Conservation (phyloP, 176 grass and related monocot species). For the Musa schizocarpa region DNA sequence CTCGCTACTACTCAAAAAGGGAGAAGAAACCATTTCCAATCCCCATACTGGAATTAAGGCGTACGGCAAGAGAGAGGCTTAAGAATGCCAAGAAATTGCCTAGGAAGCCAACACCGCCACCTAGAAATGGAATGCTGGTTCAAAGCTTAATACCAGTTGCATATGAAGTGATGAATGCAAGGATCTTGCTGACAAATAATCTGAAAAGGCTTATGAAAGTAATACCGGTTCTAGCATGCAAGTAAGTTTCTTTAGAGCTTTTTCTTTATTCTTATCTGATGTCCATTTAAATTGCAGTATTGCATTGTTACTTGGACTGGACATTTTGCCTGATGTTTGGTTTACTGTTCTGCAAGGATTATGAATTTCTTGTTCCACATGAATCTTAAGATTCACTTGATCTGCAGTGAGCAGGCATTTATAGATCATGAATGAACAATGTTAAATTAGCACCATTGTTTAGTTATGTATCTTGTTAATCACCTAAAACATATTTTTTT, state of each 20-base stretch:
- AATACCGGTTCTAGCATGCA: conserved; percentile 79
- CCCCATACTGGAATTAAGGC: conserved; percentile 75
- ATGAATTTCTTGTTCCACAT: not conserved
- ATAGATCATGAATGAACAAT: not conserved
- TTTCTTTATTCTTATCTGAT: not conserved
- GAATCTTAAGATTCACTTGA: not conserved
- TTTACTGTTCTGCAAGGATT: not conserved
- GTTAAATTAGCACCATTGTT: too few relatives aligned
- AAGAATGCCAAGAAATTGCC: conserved; percentile 64
- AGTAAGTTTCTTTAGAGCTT: conserved; percentile 38
- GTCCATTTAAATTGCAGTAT: not conserved
- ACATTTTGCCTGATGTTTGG: not conserved
- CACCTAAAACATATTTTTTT: too few relatives aligned
- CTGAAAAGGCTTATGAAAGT: conserved; percentile 91
- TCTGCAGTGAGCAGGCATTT: not conserved
- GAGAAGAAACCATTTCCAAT: conserved; percentile 83
- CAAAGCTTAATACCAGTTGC: conserved; percentile 75
- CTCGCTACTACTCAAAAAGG: conserved; percentile 34
- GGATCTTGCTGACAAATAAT: conserved; percentile 77
- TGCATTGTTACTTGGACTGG: not conserved
- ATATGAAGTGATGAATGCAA: conserved; percentile 82
- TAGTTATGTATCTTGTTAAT: too few relatives aligned
- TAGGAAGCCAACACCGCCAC: conserved; percentile 45
- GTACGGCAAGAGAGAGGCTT: conserved; percentile 60
- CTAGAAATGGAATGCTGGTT: conserved; percentile 81